Conservation (phyloP, 306 rosid species). For the Elaeagnus macrophylla region DNA sequence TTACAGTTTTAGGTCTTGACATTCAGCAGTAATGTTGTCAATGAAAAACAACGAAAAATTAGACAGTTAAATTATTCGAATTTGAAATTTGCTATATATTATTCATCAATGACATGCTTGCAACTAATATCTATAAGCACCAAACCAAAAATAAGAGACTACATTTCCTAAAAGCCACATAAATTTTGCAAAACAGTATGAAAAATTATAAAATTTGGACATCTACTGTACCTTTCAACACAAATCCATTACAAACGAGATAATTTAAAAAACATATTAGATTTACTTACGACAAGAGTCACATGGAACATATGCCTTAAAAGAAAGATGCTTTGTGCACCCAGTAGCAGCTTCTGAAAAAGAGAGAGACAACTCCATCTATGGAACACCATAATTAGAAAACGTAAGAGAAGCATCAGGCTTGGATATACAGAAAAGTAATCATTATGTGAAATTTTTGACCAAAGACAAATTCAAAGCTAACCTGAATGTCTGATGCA, state of each 20-base stretch:
- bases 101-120: no score
- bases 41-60: no score
- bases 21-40: no score
- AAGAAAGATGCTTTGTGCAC: slow-evolving; percentile 64
- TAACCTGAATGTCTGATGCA: slow-evolving; percentile 73
- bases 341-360: slow-evolving; percentile 82
- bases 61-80: no score
- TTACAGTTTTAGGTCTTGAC: no score
- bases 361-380: slow-evolving; percentile 68
- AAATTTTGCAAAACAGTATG: no score
- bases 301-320: slow-evolving; percentile 71
- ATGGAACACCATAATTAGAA: slow-evolving; percentile 6
- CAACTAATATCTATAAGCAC: no score
- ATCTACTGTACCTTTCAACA: no score
- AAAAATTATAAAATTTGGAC: no score
- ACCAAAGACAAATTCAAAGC: slow-evolving; percentile 9
- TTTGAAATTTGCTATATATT: no score
- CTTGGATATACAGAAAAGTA: slow-evolving; percentile 17
- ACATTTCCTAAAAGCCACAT: no score
- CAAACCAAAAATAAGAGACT: no score
- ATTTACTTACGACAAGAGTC: slow-evolving; percentile 65
- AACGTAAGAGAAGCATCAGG: slow-evolving; percentile 17
- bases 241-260: not conserved
- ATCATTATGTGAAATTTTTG: slow-evolving; percentile 12
- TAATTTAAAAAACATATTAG: not conserved